Evolutionary conservation across 106 monocot genomes (phyloP).

Genomic region (Xerophyta viscosa): DNA sequence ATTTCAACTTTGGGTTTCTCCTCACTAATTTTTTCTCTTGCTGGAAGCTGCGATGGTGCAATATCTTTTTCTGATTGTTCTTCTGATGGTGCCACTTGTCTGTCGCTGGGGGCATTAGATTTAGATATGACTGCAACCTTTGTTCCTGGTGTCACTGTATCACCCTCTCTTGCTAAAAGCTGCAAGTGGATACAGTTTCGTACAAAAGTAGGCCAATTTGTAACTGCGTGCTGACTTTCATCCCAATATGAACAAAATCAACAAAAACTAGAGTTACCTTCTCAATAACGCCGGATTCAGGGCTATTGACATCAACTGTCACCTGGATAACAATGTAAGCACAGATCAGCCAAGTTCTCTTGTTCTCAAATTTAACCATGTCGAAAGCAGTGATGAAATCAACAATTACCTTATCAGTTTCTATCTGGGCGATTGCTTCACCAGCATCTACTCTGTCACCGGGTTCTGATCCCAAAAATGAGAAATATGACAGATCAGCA

Average conservation of each 20-base stretch:
- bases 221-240: not conserved
- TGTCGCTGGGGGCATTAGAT: constrained; percentile 51
- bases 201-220: not conserved
- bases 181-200: constrained; percentile 20
- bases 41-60: constrained; percentile 16
- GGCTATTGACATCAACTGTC: constrained; percentile 89
- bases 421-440: constrained; percentile 91
- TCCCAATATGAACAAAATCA: too few relatives aligned
- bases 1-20: constrained; percentile 33
- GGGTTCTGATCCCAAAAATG: constrained; percentile 55
- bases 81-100: constrained; percentile 86
- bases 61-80: constrained; percentile 40
- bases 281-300: constrained; percentile 77
- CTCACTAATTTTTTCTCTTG: constrained; percentile 14
- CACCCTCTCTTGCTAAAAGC: constrained; percentile 86
- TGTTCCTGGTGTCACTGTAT: constrained; percentile 94
- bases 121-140: constrained; percentile 90
- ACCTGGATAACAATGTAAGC: too few relatives aligned
- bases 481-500: not conserved
- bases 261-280: constrained; percentile 39
- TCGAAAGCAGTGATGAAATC: too few relatives aligned
- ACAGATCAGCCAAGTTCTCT: too few relatives aligned
- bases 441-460: constrained; percentile 77
- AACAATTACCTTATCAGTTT: constrained; percentile 85
- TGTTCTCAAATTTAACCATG: too few relatives aligned